A percentile compares a stretch with the other conserved stretches of the same genome.
phyloP scores from a whole-genome alignment of 1,284 basidiomycete genomes.

The Trichosporon faecale region DNA sequence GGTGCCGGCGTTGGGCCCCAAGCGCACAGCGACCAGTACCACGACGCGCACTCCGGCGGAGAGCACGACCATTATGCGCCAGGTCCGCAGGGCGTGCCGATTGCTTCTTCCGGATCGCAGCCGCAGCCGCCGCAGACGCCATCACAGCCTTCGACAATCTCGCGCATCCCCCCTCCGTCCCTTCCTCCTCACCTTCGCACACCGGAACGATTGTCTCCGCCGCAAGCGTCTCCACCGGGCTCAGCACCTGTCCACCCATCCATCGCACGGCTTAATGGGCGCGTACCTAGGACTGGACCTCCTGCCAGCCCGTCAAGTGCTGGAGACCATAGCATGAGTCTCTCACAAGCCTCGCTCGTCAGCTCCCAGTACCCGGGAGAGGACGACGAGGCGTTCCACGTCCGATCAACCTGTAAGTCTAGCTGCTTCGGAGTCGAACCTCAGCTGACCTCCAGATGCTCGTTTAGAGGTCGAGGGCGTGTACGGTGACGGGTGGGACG shows the following conservation, averaged over 20 bases:
- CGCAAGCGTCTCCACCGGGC: not conserved
- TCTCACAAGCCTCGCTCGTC: slow-evolving; percentile 16
- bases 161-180: not conserved
- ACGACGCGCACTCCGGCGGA: slow-evolving; percentile 1
- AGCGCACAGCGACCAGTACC: slow-evolving; percentile 2
- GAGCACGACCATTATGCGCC: not conserved
- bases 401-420: slow-evolving; percentile 67
- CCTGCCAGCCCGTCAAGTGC: not conserved
- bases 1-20: not conserved
- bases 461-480: slow-evolving; percentile 78
- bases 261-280: slow-evolving; percentile 9
- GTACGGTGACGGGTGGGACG: slow-evolving; percentile 84
- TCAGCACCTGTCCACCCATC: slow-evolving; percentile 2
- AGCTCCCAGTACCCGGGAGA: slow-evolving; percentile 56
- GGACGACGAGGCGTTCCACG: slow-evolving; percentile 78
- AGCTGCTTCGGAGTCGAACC: not conserved
- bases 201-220: slow-evolving; percentile 4
- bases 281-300: not conserved
- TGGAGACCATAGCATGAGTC: slow-evolving; percentile 9
- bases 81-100: not conserved
- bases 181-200: not conserved
- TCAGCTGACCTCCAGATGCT: slow-evolving; percentile 57
- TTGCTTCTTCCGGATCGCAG: not conserved
- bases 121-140: not conserved
- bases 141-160: not conserved